Conservation (phyloP, 352 stramenopile species). For the Phytophthora ramorum region DNA sequence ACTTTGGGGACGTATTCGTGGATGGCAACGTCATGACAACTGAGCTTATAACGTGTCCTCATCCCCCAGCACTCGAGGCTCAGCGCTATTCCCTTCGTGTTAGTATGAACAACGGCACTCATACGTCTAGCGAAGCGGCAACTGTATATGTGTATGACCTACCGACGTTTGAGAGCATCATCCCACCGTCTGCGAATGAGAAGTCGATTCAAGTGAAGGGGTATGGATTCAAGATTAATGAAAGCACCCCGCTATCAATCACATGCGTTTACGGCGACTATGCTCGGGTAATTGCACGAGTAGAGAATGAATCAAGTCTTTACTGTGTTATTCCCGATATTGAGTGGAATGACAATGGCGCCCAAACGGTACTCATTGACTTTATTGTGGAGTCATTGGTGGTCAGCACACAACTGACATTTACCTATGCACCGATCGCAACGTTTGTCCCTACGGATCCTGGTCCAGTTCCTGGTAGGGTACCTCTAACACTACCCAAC, state of each 20-base stretch:
- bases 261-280: constrained; percentile 32
- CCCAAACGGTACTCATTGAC: constrained; percentile 9
- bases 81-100: constrained; percentile 30
- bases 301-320: constrained; percentile 31
- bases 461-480: constrained; percentile 10
- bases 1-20: constrained; percentile 16
- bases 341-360: constrained; percentile 3
- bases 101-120: constrained; percentile 42
- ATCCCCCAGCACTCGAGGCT: constrained; percentile 19
- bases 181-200: not conserved
- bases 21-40: constrained; percentile 13
- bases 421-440: constrained; percentile 19
- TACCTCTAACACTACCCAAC: not conserved
- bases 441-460: constrained; percentile 17
- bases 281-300: constrained; percentile 6
- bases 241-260: constrained; percentile 16
- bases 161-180: constrained; percentile 30
- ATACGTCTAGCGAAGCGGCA: constrained; percentile 25
- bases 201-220: constrained; percentile 21
- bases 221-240: constrained; percentile 33
- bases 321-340: constrained; percentile 28
- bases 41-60: constrained; percentile 25
- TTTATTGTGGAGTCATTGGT: constrained; percentile 24
- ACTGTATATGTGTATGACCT: constrained; percentile 28
- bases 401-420: constrained; percentile 23